phyloP scores from a whole-genome alignment of 2,329 filamentous ascomycete genomes.

The Dryadomyces sulphureus region DNA sequence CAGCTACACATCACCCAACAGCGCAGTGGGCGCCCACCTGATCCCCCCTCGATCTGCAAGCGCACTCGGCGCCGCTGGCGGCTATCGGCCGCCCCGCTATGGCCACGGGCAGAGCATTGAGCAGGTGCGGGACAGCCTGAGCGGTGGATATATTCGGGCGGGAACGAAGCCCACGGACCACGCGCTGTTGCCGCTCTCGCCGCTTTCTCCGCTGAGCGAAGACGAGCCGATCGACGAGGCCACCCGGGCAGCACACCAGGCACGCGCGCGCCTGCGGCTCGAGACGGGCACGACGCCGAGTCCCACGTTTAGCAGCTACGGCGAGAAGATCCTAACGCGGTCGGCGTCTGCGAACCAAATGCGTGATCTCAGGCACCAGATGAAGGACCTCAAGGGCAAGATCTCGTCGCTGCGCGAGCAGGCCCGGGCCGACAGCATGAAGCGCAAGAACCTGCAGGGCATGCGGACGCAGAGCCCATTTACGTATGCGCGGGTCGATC shows the following conservation, averaged over 20 bases:
- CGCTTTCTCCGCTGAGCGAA: constrained; percentile 38
- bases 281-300: constrained; percentile 23
- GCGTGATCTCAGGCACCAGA: constrained; percentile 63
- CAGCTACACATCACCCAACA: not conserved
- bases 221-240: constrained; percentile 24
- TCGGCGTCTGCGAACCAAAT: constrained; percentile 61
- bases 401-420: constrained; percentile 69
- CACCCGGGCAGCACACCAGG: constrained; percentile 2
- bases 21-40: constrained; percentile 15
- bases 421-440: constrained; percentile 63
- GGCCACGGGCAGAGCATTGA: constrained; percentile 29
- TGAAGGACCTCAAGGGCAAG: constrained; percentile 72
- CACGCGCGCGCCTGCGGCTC: constrained; percentile 17
- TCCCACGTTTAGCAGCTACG: constrained; percentile 26
- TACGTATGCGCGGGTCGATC: constrained; percentile 49
- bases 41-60: constrained; percentile 46
- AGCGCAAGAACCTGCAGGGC: constrained; percentile 62
- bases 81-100: constrained; percentile 34
- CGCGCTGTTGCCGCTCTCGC: constrained; percentile 11
- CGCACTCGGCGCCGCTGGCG: constrained; percentile 43
- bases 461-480: constrained; percentile 66
- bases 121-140: constrained; percentile 20
- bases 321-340: constrained; percentile 36
- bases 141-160: constrained; percentile 15
- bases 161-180: constrained; percentile 20